Evolutionary conservation across 1,284 basidiomycete species (phyloP), one percentile per base, ranked within the genome.

Genomic region (Cutaneotrichosporon sp.): DNA sequence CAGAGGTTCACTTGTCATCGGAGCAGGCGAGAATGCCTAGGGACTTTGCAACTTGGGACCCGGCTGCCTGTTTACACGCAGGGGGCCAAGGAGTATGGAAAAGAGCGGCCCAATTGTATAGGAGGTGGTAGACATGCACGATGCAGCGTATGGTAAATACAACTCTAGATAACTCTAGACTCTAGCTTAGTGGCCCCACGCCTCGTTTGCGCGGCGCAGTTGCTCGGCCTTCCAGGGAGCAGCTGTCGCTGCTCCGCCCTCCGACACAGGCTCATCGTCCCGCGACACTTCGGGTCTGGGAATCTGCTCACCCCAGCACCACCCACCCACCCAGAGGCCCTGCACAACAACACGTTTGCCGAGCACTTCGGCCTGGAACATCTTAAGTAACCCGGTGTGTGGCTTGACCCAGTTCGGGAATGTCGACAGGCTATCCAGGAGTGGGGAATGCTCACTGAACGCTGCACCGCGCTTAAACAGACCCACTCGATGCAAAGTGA

Each of bases 361-460:
- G 34, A 97, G 82, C n/a, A 97, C 94, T 79, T 99, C 96, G 16
- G 89, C 93, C 85, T 91, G 86, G 80, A 95, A 99, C 95, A 99
- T 98, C 82, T 97, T 97, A 73, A 92, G 85, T 69, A 98, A 79
- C 2, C 97, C 97, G 6, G 84, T 85, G 75, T 95, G 90, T 21
- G 96, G 91, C 78, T 98, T 98, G 40, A 83, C 80, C 91, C 93
- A 99, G 65, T 86, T 87, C 10, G 89, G 88, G 18, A 98, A 93
- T 0, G 86, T 85, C 0, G 92, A 89, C 60, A 99, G 91, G 60
- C 90, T 88, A 78, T 93, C 84, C 21, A 99, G 83, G 69, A 97
- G 88, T 0, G 96, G 94, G 40, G 92, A 95, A 77, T 97, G 94
- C 73, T 96, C 92, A 70, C 90, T 86, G 81, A 96, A 96, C 0